Base-by-base conservation (phyloP, 2,329 filamentous ascomycete genomes). In the Fusarium compactum region DNA sequence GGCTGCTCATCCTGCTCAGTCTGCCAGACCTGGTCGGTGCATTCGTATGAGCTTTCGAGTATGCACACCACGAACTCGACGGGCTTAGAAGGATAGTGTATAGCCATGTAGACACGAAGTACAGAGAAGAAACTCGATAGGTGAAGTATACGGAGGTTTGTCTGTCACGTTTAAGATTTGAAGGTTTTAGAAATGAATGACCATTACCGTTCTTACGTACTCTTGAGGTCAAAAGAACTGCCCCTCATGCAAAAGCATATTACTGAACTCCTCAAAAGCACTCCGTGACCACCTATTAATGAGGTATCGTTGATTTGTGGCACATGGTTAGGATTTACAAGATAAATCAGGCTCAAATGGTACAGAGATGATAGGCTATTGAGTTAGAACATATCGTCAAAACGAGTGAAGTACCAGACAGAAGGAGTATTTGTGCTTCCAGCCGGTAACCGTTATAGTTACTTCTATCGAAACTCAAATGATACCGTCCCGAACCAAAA, bases 401-500 rank as follows among this genome's bases (percentile, higher is more conserved):
- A 24, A 38, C 18, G 2, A 9, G 20, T 18, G 10, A 24, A 16
- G 12, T 30, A 24, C n/a, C n/a, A 14, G 20, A n/a, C 22, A 38
- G 24, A 25, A 9, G 18, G 15, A 34, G 10, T 8, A 38, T 10
- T 8, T 38, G 12, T 11, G 12, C 32, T 41, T 8, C 16, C 12
- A 22, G 34, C 8, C 22, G 41, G 34, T 20, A 16, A n/a, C 15
- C 10, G 22, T 25, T 25, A 38, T 32, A 20, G 32, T 15, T 14
- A 34, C 18, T 18, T 25, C 11, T 51, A 25, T 34, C 18, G 16
- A 16, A 18, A 52, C 22, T n/a, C 24, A n/a, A 15, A 15, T 27
- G 32, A 27, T 52, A 52, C 24, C 10, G 18, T 52, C 50, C 24
- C 32, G 62, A 58, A 15, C 40, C 54, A 54, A 52, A 55, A 52